Percentiles rank a stretch among this genome's conserved stretches.
phyloP scores from a whole-genome alignment of 2,329 filamentous ascomycete species.

The Penicillium oxalicum region DNA sequence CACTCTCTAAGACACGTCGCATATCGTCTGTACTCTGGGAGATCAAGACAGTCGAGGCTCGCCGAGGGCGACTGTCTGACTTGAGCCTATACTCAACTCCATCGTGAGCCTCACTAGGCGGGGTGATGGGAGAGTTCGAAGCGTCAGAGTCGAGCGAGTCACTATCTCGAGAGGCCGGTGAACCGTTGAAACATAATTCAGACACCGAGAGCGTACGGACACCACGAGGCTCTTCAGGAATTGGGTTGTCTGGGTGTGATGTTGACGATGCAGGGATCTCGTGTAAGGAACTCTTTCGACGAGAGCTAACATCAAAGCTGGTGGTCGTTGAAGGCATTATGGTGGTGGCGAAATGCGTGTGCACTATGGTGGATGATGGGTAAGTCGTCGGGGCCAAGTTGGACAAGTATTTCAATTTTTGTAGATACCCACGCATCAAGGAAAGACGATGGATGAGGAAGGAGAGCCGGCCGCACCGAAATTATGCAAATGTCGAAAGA shows the following conservation, averaged over 20 bases:
- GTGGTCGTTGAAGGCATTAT: conserved; percentile 23
- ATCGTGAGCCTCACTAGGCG: conserved; percentile 30
- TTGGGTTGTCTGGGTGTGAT: conserved; percentile 44
- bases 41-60: conserved; percentile 47
- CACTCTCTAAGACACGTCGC: conserved; percentile 51
- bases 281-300: conserved; percentile 22
- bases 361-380: too few species aligned
- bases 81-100: conserved; percentile 27
- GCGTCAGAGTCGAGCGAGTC: conserved; percentile 33
- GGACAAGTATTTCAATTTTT: too few species aligned
- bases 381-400: too few species aligned
- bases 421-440: too few species aligned
- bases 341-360: background rate
- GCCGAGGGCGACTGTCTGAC: conserved; percentile 29
- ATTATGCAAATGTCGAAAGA: too few species aligned
- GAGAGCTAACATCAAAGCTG: conserved; percentile 18
- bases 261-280: conserved; percentile 36
- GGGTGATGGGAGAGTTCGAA: conserved; percentile 40
- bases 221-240: conserved; percentile 43
- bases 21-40: conserved; percentile 56
- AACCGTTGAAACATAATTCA: conserved; percentile 26
- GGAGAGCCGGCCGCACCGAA: too few species aligned
- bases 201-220: conserved; percentile 35
- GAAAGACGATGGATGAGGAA: too few species aligned
- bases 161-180: conserved; percentile 27